Conservation (phyloP, 805 yeast genomes). For the Tetrapisispora taiwanensis region DNA sequence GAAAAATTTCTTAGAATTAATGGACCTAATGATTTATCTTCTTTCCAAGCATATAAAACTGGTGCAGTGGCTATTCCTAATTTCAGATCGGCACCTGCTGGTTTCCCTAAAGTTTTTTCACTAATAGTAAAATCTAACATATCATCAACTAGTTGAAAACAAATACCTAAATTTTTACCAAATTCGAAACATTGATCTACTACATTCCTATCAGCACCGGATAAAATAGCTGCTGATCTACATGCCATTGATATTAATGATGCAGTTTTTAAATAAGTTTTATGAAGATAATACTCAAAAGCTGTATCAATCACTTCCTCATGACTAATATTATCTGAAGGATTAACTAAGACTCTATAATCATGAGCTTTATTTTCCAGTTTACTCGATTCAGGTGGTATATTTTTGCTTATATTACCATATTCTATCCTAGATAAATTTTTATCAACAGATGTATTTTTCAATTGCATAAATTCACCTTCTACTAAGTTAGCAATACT, state of each 20-base stretch:
- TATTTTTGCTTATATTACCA: slow-evolving; percentile 33
- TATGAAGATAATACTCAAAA: slow-evolving; percentile 89
- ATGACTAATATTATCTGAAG: slow-evolving; percentile 36
- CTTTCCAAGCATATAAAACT: slow-evolving; percentile 86
- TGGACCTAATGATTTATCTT: slow-evolving; percentile 74
- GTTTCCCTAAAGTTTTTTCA: slow-evolving; percentile 79
- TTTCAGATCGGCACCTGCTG: slow-evolving; percentile 89
- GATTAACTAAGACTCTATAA: slow-evolving; percentile 20
- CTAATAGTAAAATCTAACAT: slow-evolving; percentile 91
- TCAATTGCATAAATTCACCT: slow-evolving; percentile 98
- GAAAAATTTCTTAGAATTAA: slow-evolving; percentile 76
- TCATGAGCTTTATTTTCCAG: slow-evolving; percentile 20
- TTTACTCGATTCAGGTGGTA: slow-evolving; percentile 24
- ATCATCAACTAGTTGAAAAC: slow-evolving; percentile 95
- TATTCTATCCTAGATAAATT: slow-evolving; percentile 29
- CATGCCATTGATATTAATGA: slow-evolving; percentile 88
- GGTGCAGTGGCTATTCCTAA: slow-evolving; percentile 97
- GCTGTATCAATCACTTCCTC: slow-evolving; percentile 69
- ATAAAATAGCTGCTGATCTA: slow-evolving; percentile 83
- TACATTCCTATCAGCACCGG: slow-evolving; percentile 68
- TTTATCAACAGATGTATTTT: slow-evolving; percentile 70
- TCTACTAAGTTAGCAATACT: slow-evolving; percentile 95
- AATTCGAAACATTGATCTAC: slow-evolving; percentile 82
- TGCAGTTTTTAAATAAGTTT: slow-evolving; percentile 92
- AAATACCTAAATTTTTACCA: slow-evolving; percentile 87